Base-by-base conservation (phyloP, 257 asterid genomes). In the Coffea canephora region DNA sequence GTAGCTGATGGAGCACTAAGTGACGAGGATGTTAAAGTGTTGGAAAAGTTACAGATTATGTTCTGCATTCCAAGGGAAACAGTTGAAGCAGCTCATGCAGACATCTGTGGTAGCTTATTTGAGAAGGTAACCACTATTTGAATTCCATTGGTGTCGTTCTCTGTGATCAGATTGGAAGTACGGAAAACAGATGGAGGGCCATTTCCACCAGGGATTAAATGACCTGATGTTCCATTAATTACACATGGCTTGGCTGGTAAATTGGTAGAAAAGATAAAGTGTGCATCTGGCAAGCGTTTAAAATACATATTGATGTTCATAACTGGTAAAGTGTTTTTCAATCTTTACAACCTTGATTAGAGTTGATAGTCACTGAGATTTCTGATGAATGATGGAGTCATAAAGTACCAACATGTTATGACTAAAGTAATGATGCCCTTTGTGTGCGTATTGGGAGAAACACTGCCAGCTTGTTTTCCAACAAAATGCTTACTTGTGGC, bases 31-130 rank as follows among this genome's bases (percentile, higher is more conserved):
- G 97, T 92, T 83, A 78, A 94, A 76, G 87, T 92, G 31, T 83
- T 94, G 89, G 97, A 96, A 77, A 89, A 91, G 88, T 84, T 96
- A 80, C 99, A 92, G 86, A 87, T 92, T 73, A 91, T 92, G 94
- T 92, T 96, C 79, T 94, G 98, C 87, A 89, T 94, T 71, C 96
- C 92, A 49, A 96, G 91, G 87, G 91, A 92, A 89, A 92, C 99
- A 31, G 96, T 94, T 66, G 99, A 96, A 86, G 89, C 92, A 76
- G 96, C 91, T 78, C 97, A 96, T 79, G 91, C 94, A 72, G 97
- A 91, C 85, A 94, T 96, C 67, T 96, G 99, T 80, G 99, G 99
- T 79, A 86, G 90, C 81, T 86, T 92, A 86, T 96, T 96, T 85
- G 98, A 96, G 86, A 96, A 94, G 98, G 98, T 95, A 82, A 62